These are phyloP conservation scores for Leishmania arabica DNA, from an alignment of 208 protist species.

Conservation along the genomic window DNA sequence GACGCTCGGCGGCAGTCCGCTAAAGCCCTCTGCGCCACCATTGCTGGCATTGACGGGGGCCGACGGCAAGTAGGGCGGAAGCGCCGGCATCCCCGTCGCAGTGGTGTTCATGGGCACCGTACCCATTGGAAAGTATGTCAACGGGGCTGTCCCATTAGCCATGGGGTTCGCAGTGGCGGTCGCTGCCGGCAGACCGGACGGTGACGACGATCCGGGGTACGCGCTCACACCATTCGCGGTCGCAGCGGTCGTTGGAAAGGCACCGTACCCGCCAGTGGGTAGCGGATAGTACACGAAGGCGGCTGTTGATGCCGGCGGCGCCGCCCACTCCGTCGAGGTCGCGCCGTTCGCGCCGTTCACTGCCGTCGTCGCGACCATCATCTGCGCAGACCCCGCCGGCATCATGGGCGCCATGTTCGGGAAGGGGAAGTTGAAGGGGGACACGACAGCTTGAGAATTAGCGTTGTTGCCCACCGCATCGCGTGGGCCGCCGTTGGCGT, in stretches of 20 bases:
- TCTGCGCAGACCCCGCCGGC: not conserved
- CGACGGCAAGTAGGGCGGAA: constrained; percentile 8
- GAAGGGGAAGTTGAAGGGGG: constrained; percentile 9
- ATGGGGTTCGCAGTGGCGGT: not conserved
- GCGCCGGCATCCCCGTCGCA: constrained; percentile 1
- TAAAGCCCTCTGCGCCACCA: not conserved
- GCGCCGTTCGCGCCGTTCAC: not conserved
- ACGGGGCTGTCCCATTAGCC: not conserved
- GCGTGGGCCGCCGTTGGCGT: not conserved
- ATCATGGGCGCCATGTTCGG: constrained; percentile 11
- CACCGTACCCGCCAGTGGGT: constrained; percentile 10
- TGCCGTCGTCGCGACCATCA: not conserved
- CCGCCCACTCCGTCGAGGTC: constrained; percentile 9
- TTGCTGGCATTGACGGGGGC: not conserved
- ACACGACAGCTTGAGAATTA: not conserved
- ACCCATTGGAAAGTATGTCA: constrained; percentile 10
- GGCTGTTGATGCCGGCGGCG: not conserved
- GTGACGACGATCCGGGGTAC: not conserved
- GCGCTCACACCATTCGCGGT: not conserved
- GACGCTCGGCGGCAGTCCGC: constrained; percentile 4
- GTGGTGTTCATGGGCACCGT: not conserved
- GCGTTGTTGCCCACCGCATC: not conserved
- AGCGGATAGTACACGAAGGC: constrained; percentile 27
- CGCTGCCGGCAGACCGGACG: not conserved
- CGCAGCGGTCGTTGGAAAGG: not conserved